Conservation (phyloP, 2,329 filamentous ascomycete genomes). For the Trichophyton equinum region DNA sequence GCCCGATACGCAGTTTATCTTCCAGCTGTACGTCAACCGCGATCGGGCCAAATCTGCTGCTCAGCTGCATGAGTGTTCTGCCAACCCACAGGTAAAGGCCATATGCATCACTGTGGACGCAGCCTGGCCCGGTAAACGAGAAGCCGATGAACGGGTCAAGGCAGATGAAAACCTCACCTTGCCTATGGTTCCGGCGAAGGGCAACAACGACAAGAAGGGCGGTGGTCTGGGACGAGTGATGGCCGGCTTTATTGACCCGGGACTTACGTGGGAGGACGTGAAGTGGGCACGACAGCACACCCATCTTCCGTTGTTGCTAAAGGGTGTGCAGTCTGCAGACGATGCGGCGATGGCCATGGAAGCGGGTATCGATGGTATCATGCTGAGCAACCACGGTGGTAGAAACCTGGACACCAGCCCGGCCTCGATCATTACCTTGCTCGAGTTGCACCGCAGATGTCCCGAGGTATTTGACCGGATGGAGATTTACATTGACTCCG, state of each 20-base stretch:
- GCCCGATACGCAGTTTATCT: slow-evolving; percentile 36
- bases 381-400: slow-evolving; percentile 48
- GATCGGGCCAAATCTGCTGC: slow-evolving; percentile 38
- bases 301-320: slow-evolving; percentile 42
- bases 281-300: slow-evolving; percentile 40
- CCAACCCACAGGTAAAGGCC: slow-evolving; percentile 31
- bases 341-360: slow-evolving; percentile 42
- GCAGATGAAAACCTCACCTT: slow-evolving; percentile 33
- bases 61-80: slow-evolving; percentile 33
- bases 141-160: slow-evolving; percentile 44
- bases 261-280: slow-evolving; percentile 42
- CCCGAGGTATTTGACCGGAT: slow-evolving; percentile 40
- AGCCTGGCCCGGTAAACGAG: slow-evolving; percentile 43
- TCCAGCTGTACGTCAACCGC: slow-evolving; percentile 45
- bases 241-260: slow-evolving; percentile 41
- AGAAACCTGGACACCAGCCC: slow-evolving; percentile 42
- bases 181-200: slow-evolving; percentile 33
- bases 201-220: slow-evolving; percentile 40
- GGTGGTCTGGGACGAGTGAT: slow-evolving; percentile 43
- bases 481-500: slow-evolving; percentile 44
- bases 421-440: slow-evolving; percentile 39
- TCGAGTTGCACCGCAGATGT: slow-evolving; percentile 41
- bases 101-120: slow-evolving; percentile 46
- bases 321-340: slow-evolving; percentile 45
- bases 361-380: slow-evolving; percentile 41